Percentiles rank a stretch among this genome's conserved stretches.
phyloP scores from a whole-genome alignment of 2,329 filamentous ascomycete species.

The Aspergillus flavus region DNA sequence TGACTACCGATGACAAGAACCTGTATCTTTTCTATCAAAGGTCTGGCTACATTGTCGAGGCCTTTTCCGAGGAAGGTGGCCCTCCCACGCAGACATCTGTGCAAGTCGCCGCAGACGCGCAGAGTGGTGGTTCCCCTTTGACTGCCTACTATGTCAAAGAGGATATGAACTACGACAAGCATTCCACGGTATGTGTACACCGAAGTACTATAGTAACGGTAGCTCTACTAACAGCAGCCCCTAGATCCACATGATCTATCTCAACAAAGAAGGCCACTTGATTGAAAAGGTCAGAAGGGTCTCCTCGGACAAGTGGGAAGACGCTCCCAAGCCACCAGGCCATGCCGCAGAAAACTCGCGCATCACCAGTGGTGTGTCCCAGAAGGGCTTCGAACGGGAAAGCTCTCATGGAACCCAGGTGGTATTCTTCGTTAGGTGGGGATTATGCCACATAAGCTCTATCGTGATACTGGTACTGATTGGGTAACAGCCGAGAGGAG shows the following conservation, averaged over 20 bases:
- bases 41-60: background rate
- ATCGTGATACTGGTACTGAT: too few species aligned
- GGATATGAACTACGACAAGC: background rate
- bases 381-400: background rate
- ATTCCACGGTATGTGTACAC: background rate
- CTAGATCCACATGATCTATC: background rate
- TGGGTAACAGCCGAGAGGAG: background rate
- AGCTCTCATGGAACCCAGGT: background rate
- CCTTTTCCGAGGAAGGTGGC: background rate
- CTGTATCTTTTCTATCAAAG: conserved; percentile 1
- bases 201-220: too few species aligned
- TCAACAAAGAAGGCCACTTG: background rate
- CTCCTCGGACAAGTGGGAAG: background rate
- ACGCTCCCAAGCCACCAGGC: background rate
- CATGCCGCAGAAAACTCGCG: background rate
- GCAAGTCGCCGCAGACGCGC: background rate
- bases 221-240: background rate
- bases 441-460: background rate
- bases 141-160: conserved; percentile 3
- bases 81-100: background rate
- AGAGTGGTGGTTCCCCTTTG: background rate
- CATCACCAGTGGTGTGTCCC: background rate
- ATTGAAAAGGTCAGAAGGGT: background rate
- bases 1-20: background rate
- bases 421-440: background rate